Percentiles rank a stretch among this genome's conserved stretches.
Evolutionary conservation across 495 filamentous ascomycete species (phyloP).

Genomic region (Poronia punctata): DNA sequence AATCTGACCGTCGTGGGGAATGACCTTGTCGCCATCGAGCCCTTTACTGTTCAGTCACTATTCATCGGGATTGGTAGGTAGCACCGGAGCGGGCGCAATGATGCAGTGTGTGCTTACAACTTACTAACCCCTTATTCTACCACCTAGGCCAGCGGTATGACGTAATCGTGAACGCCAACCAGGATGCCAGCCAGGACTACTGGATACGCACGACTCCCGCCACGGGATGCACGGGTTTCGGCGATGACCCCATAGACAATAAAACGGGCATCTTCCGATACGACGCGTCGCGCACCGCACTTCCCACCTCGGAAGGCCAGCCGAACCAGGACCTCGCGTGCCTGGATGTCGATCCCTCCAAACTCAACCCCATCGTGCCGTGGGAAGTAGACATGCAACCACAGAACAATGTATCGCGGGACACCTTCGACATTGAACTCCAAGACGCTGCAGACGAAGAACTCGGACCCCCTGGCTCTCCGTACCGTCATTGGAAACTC

Average conservation of each 20-base stretch:
- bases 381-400: conserved; percentile 11
- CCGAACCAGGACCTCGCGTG: conserved; percentile 2
- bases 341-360: conserved; percentile 14
- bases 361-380: conserved; percentile 20
- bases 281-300: conserved; percentile 18
- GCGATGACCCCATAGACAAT: conserved; percentile 29
- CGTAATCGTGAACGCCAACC: conserved; percentile 54
- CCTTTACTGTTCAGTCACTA: conserved; percentile 35
- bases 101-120: conserved; percentile 16
- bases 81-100: background rate
- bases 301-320: conserved; percentile 22
- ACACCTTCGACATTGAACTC: background rate
- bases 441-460: background rate
- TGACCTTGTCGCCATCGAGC: conserved; percentile 43
- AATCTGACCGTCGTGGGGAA: conserved; percentile 40
- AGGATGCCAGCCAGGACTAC: conserved; percentile 39
- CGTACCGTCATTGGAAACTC: conserved; percentile 15
- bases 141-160: conserved; percentile 62
- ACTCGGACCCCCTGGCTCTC: background rate
- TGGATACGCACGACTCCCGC: conserved; percentile 39
- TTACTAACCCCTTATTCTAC: conserved; percentile 22
- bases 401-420: background rate
- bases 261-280: conserved; percentile 52
- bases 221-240: conserved; percentile 38
- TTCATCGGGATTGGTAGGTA: conserved; percentile 49